phyloP scores from a whole-genome alignment of 805 yeast species.

The Kuraishia floccosa region DNA sequence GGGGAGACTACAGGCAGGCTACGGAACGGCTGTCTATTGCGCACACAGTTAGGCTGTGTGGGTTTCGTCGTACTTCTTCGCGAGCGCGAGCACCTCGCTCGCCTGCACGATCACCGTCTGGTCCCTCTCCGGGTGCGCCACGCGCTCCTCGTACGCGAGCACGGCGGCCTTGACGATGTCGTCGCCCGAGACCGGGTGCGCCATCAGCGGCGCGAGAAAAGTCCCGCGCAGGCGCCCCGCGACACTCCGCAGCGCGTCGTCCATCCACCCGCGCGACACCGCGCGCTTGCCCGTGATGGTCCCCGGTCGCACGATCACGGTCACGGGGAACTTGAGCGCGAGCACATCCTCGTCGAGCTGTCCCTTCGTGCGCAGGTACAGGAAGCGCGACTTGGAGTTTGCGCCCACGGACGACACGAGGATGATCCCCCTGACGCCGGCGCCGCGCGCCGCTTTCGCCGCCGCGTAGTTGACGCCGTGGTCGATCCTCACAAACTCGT shows the following conservation, averaged over 20 bases:
- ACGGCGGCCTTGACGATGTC: slow-evolving; percentile 51
- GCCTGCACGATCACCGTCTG: slow-evolving; percentile 13
- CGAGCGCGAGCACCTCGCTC: slow-evolving; percentile 11
- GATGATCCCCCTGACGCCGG: slow-evolving; percentile 59
- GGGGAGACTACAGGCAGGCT: too few species aligned
- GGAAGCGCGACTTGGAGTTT: slow-evolving; percentile 36
- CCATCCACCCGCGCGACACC: slow-evolving; percentile 23
- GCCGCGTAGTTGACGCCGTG: slow-evolving; percentile 57
- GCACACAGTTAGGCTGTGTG: too few species aligned
- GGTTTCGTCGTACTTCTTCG: slow-evolving; percentile 7
- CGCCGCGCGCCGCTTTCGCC: slow-evolving; percentile 64
- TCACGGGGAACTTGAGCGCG: slow-evolving; percentile 53
- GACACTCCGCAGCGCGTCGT: slow-evolving; percentile 14
- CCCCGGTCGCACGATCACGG: slow-evolving; percentile 76
- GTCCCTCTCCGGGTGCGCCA: slow-evolving; percentile 7
- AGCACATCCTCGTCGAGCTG: slow-evolving; percentile 58
- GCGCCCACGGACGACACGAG: slow-evolving; percentile 65
- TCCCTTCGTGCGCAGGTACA: slow-evolving; percentile 64
- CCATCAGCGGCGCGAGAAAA: slow-evolving; percentile 15
- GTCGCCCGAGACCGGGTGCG: slow-evolving; percentile 46
- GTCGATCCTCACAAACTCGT: slow-evolving; percentile 60
- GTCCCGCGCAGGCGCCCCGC: slow-evolving; percentile 21
- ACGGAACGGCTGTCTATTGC: too few species aligned
- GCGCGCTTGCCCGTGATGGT: slow-evolving; percentile 53
- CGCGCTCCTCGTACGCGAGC: slow-evolving; percentile 11